phyloP scores from a whole-genome alignment of 2,329 filamentous ascomycete genomes.

The Fusarium compactum region DNA sequence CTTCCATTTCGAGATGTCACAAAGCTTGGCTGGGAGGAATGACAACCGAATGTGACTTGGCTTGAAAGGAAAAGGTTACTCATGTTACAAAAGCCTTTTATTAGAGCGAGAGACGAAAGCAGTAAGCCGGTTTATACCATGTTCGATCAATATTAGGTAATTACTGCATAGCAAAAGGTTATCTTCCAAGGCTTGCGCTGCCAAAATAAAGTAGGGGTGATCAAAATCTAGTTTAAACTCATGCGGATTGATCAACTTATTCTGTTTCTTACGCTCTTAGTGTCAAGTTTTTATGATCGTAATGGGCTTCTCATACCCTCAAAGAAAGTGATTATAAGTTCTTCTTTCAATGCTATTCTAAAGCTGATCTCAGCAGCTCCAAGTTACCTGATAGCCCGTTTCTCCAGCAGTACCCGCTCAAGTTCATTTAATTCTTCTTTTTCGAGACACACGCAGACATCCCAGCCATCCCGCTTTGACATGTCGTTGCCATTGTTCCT shows the following conservation, averaged over 20 bases:
- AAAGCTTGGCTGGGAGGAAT: slow-evolving; percentile 9
- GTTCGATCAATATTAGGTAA: background rate
- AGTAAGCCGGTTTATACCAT: background rate
- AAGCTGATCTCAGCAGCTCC: background rate
- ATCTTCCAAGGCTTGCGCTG: background rate
- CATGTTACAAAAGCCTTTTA: slow-evolving; percentile 3
- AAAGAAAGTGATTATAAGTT: background rate
- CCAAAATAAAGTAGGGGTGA: background rate
- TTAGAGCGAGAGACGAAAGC: background rate
- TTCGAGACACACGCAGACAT: slow-evolving; percentile 32
- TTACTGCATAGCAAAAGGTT: background rate
- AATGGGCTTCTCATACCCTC: background rate
- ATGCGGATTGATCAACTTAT: background rate
- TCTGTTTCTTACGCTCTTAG: background rate
- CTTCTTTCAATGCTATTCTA: background rate
- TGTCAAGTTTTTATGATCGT: background rate
- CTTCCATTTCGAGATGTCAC: background rate
- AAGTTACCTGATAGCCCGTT: background rate
- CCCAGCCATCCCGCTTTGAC: background rate
- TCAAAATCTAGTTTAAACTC: background rate
- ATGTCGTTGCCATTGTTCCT: slow-evolving; percentile 9
- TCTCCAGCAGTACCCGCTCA: background rate
- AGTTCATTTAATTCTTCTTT: slow-evolving; percentile 14
- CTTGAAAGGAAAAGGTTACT: background rate
- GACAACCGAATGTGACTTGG: background rate